These are phyloP conservation scores for Fusarium succisae DNA, from an alignment of 2,329 filamentous ascomycete species.

Conservation along the genomic window DNA sequence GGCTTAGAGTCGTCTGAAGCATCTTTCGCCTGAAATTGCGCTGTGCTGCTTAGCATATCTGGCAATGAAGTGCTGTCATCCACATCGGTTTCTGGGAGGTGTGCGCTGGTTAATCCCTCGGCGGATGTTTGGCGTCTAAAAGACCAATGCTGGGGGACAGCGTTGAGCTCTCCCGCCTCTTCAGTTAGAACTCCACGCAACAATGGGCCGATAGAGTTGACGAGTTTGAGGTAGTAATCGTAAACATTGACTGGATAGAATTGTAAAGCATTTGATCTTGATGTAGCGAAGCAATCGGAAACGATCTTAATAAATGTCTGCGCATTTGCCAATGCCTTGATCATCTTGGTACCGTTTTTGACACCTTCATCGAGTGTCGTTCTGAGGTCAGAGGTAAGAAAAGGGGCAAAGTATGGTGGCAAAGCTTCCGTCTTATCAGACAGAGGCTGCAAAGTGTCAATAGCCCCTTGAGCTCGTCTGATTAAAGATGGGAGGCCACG, in stretches of 20 bases:
- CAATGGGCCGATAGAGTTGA: conserved; percentile 79
- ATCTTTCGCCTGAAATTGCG: conserved; percentile 40
- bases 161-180: conserved; percentile 77
- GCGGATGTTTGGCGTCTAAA: conserved; percentile 46
- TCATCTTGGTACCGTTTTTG: conserved; percentile 75
- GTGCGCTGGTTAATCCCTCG: conserved; percentile 32
- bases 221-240: conserved; percentile 81
- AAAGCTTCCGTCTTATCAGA: conserved; percentile 58
- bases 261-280: conserved; percentile 69
- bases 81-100: conserved; percentile 35
- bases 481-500: conserved; percentile 84
- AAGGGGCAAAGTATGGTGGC: conserved; percentile 76
- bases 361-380: conserved; percentile 50
- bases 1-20: conserved; percentile 35
- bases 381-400: conserved; percentile 60
- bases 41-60: conserved; percentile 45
- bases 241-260: conserved; percentile 84
- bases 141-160: conserved; percentile 76
- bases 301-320: conserved; percentile 81
- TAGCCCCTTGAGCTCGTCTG: conserved; percentile 74
- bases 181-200: conserved; percentile 86
- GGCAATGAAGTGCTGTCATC: conserved; percentile 46
- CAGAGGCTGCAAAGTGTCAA: conserved; percentile 75
- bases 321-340: conserved; percentile 80
- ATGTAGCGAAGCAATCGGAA: conserved; percentile 76